phyloP scores from a whole-genome alignment of 768 basidiomycete species.

The Rhizopogon rudus region DNA sequence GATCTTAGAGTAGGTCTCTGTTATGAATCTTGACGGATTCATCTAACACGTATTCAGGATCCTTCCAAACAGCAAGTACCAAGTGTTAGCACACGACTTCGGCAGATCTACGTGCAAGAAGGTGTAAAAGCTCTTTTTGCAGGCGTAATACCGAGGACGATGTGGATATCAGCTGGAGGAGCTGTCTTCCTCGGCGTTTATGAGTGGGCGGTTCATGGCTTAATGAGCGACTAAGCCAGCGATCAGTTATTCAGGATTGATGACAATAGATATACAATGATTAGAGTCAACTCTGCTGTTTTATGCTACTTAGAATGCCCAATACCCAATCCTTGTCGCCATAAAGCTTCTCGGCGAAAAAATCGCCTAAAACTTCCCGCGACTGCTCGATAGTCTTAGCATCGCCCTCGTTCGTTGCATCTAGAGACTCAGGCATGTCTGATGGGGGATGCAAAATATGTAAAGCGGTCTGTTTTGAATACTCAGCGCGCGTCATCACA shows the following conservation, averaged over 20 bases:
- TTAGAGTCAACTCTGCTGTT: constrained; percentile 7
- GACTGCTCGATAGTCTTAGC: constrained; percentile 40
- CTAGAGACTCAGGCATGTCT: constrained; percentile 53
- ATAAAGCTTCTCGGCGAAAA: constrained; percentile 52
- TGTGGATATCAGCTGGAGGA: constrained; percentile 96
- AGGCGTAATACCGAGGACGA: constrained; percentile 84
- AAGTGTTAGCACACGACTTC: constrained; percentile 51
- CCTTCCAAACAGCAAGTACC: constrained; percentile 45
- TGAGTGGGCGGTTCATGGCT: constrained; percentile 64
- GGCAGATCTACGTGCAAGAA: constrained; percentile 65
- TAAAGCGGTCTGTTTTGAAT: constrained; percentile 49
- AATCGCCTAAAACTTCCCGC: constrained; percentile 51
- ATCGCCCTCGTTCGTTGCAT: constrained; percentile 46
- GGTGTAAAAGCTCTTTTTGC: constrained; percentile 75
- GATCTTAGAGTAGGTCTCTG: constrained; percentile 63
- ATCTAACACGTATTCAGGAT: constrained; percentile 31
- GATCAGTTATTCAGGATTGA: constrained; percentile 4
- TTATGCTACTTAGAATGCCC: constrained; percentile 40
- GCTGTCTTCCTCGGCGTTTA: constrained; percentile 98
- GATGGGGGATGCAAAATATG: constrained; percentile 53
- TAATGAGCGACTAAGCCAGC: constrained; percentile 25
- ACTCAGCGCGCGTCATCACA: not conserved
- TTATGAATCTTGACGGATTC: not conserved
- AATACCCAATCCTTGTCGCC: constrained; percentile 63
- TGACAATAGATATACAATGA: not conserved